phyloP scores from a whole-genome alignment of 176 grass and related monocot species.

The Panicum miliaceum region DNA sequence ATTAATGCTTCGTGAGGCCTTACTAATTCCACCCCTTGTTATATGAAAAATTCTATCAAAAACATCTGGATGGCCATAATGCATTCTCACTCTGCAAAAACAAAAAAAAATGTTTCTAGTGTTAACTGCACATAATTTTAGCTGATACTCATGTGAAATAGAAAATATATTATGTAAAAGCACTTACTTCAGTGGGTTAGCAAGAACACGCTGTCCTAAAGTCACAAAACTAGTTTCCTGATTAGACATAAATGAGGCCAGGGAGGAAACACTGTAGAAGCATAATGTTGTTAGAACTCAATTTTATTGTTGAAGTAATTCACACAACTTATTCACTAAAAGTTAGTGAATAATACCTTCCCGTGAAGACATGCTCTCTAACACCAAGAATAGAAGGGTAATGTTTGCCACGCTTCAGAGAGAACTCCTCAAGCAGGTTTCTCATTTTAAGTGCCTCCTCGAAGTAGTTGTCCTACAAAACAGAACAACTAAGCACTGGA shows the following conservation, averaged over 20 bases:
- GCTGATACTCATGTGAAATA: neutral
- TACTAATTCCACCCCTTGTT: constrained; percentile 94
- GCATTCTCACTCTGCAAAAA: constrained; percentile 81
- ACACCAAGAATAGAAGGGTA: constrained; percentile 90
- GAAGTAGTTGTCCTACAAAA: constrained; percentile 89
- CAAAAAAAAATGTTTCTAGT: neutral
- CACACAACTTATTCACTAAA: constrained; percentile 4
- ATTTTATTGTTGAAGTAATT: constrained; percentile 12
- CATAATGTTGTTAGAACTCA: constrained; percentile 23
- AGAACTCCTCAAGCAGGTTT: constrained; percentile 96
- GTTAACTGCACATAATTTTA: constrained; percentile 15
- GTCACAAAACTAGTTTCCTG: constrained; percentile 98
- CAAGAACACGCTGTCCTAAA: constrained; percentile 91
- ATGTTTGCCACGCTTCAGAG: constrained; percentile 63
- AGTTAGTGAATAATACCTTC: constrained; percentile 61
- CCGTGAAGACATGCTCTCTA: constrained; percentile 95
- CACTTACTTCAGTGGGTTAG: constrained; percentile 87
- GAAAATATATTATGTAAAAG: constrained; percentile 21
- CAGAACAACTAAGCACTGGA: constrained; percentile 30
- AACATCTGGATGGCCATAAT: constrained; percentile 98
- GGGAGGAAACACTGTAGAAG: constrained; percentile 79
- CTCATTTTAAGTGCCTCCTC: constrained; percentile 98
- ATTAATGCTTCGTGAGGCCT: constrained; percentile 90
- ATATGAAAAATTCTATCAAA: constrained; percentile 99
- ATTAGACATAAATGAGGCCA: constrained; percentile 93